Evolutionary conservation across 2,329 filamentous ascomycete species (phyloP).

Genomic region (Diaporthe vaccinii): DNA sequence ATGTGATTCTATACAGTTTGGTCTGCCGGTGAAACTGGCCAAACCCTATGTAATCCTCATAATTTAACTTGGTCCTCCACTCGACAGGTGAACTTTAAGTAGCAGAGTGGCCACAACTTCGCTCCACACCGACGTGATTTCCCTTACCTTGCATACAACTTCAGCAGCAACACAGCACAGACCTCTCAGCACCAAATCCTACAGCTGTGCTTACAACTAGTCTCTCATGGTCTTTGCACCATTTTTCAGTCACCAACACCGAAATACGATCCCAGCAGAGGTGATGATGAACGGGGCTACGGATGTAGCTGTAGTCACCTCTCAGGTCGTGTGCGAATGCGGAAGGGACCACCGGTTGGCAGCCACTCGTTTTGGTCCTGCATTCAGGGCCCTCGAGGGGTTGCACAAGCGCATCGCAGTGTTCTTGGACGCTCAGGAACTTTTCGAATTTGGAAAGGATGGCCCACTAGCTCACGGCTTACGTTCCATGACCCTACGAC

Average conservation of each 20-base stretch:
- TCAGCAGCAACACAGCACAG: not conserved
- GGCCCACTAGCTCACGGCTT: not conserved
- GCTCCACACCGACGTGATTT: not conserved
- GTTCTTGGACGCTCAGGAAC: not conserved
- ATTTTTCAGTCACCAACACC: not conserved
- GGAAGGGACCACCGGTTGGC: not conserved
- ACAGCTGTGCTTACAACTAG: not conserved
- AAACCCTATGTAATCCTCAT: not conserved
- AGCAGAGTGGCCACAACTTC: not conserved
- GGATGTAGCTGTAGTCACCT: not conserved
- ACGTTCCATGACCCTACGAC: accelerated
- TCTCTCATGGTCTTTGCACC: too few relatives aligned
- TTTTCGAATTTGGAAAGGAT: not conserved
- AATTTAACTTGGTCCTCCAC: not conserved
- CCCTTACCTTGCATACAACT: not conserved
- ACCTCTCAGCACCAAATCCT: not conserved
- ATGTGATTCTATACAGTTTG: too few relatives aligned
- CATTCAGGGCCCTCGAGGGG: too few relatives aligned
- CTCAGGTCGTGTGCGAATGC: not conserved
- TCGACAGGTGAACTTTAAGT: not conserved
- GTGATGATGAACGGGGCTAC: not conserved
- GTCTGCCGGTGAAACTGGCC: too few relatives aligned
- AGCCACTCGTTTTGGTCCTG: not conserved
- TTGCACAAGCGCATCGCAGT: not conserved
- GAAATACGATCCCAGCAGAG: not conserved